These are phyloP conservation scores for Aureobasidium pullulans DNA, from an alignment of 2,329 filamentous ascomycete genomes.

Conservation along the genomic window DNA sequence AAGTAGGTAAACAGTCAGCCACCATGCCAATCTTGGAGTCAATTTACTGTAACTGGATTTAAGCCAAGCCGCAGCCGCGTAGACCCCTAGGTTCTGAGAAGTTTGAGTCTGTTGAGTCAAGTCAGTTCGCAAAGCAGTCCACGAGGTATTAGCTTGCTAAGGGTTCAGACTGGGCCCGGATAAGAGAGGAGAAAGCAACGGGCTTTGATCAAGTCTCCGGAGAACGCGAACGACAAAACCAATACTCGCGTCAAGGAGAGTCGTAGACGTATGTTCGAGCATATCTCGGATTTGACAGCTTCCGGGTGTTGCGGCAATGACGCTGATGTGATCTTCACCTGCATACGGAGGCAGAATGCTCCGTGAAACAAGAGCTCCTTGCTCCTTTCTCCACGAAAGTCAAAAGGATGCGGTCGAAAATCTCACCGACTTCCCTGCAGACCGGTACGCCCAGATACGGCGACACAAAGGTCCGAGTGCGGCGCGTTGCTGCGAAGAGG, in stretches of 20 bases:
- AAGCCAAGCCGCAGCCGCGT: conserved; percentile 4
- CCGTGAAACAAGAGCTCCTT: not conserved
- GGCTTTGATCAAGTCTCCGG: not conserved
- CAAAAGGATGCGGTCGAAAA: not conserved
- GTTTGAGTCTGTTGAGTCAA: not conserved
- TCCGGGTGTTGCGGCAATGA: conserved; percentile 6
- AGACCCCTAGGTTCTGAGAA: not conserved
- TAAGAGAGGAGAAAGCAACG: not conserved
- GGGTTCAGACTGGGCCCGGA: too few relatives aligned
- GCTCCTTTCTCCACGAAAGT: conserved; percentile 1
- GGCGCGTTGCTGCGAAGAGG: not conserved
- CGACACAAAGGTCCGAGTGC: conserved; percentile 8
- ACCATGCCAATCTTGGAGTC: not conserved
- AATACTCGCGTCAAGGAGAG: not conserved
- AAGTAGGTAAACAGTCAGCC: conserved; percentile 9
- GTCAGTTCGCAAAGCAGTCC: not conserved
- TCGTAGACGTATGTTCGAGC: not conserved
- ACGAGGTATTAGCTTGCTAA: too few relatives aligned
- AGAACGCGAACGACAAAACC: not conserved
- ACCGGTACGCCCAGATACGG: not conserved
- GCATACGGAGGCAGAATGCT: not conserved
- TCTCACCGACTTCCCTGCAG: not conserved
- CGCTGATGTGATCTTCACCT: conserved; percentile 9
- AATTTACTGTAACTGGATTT: not conserved
- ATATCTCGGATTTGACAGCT: not conserved